These are phyloP conservation scores for Alternaria gaisen DNA, from an alignment of 2,329 filamentous ascomycete species.

Conservation along the genomic window DNA sequence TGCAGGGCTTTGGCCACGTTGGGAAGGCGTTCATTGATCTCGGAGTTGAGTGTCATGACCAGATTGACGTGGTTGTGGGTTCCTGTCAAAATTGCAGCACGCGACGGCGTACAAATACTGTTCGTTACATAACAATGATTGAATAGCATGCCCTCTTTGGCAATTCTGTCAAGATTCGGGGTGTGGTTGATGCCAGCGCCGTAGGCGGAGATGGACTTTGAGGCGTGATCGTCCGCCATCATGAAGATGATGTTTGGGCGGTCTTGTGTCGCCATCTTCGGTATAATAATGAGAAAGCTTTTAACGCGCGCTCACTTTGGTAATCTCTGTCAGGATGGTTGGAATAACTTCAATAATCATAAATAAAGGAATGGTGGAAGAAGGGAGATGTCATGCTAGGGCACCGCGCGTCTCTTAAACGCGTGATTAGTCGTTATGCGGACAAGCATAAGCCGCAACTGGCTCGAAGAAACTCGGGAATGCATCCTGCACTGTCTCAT, in stretches of 20 bases:
- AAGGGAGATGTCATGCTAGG: neutral
- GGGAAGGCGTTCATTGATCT: conserved; percentile 61
- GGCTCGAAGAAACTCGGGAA: neutral
- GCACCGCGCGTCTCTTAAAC: neutral
- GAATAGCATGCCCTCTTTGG: conserved; percentile 60
- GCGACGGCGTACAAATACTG: conserved; percentile 62
- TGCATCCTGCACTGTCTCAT: neutral
- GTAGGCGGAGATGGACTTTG: conserved; percentile 60
- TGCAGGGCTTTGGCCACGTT: conserved; percentile 63
- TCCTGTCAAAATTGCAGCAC: conserved; percentile 60
- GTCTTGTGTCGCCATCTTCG: conserved; percentile 24
- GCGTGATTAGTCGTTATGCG: neutral
- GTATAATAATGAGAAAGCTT: neutral
- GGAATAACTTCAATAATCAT: too few relatives aligned
- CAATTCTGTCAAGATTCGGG: conserved; percentile 62
- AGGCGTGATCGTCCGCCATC: conserved; percentile 65
- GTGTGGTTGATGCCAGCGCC: conserved; percentile 63
- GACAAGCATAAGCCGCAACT: neutral
- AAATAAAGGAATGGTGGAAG: neutral
- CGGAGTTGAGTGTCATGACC: conserved; percentile 59
- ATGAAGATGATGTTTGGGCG: conserved; percentile 60
- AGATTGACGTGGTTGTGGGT: conserved; percentile 64
- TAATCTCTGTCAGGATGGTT: too few relatives aligned
- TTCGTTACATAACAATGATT: conserved; percentile 66
- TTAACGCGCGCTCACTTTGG: neutral